phyloP scores from a whole-genome alignment of 176 grass and related monocot species.

The Otatea glauca region DNA sequence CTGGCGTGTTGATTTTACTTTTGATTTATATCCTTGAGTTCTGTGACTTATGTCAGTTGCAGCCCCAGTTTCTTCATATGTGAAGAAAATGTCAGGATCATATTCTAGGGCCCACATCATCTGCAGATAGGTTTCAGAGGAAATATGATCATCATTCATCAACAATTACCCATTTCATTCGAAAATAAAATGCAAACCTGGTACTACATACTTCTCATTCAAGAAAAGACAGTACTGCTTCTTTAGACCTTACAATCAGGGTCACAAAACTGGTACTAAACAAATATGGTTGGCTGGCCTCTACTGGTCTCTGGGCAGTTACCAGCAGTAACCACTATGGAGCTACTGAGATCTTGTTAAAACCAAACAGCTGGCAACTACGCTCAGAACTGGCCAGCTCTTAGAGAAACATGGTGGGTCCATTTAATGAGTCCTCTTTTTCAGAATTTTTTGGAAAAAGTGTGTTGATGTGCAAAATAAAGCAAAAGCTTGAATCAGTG shows the following conservation, averaged over 20 bases:
- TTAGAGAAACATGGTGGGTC: background rate
- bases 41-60: slow-evolving; percentile 50
- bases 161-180: slow-evolving; percentile 27
- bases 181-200: background rate
- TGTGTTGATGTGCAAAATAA: slow-evolving; percentile 11
- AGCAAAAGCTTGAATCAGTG: background rate
- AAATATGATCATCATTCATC: slow-evolving; percentile 6
- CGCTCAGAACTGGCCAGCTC: background rate
- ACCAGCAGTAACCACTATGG: background rate
- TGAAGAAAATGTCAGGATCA: slow-evolving; percentile 73
- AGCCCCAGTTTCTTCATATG: slow-evolving; percentile 65
- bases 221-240: background rate
- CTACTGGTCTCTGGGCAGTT: background rate
- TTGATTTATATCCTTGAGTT: slow-evolving; percentile 62
- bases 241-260: slow-evolving; percentile 23
- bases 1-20: slow-evolving; percentile 70
- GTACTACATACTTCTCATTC: background rate
- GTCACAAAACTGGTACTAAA: background rate
- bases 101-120: slow-evolving; percentile 99
- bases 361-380: background rate
- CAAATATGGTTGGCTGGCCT: background rate
- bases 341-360: background rate
- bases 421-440: background rate
- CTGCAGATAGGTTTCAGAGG: slow-evolving; percentile 48
- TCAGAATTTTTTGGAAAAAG: background rate